Evolutionary conservation across 306 rosid species (phyloP).

Genomic region (Castanospermum australe): DNA sequence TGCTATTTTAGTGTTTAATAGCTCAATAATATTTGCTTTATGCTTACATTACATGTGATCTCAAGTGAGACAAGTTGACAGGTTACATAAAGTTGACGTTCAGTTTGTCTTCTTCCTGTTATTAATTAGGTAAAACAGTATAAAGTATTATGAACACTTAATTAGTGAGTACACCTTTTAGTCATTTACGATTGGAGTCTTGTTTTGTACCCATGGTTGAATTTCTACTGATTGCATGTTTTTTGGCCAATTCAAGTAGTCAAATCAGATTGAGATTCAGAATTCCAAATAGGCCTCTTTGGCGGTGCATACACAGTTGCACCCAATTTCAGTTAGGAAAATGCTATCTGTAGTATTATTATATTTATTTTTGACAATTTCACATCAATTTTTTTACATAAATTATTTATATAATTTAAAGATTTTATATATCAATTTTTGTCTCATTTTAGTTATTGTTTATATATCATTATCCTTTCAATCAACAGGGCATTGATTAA

Average conservation of each 20-base stretch:
- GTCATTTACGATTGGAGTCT: neutral
- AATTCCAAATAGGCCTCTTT: neutral
- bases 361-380: neutral
- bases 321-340: neutral
- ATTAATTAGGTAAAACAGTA: constrained; percentile 50
- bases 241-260: neutral
- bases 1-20: constrained; percentile 6
- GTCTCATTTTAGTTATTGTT: no score
- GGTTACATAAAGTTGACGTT: constrained; percentile 18
- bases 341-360: neutral
- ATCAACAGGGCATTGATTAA: no score
- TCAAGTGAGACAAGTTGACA: constrained; percentile 4
- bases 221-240: neutral
- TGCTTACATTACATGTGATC: neutral
- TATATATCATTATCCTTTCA: no score
- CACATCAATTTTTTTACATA: neutral
- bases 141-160: neutral
- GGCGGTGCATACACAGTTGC: neutral
- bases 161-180: neutral
- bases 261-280: neutral
- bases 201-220: constrained; percentile 15
- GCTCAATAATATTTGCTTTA: constrained; percentile 25
- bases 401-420: no score
- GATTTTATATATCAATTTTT: no score
- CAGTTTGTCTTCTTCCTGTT: constrained; percentile 42